Base-by-base conservation (phyloP, 2,329 filamentous ascomycete species). In the Akanthomyces muscarius region DNA sequence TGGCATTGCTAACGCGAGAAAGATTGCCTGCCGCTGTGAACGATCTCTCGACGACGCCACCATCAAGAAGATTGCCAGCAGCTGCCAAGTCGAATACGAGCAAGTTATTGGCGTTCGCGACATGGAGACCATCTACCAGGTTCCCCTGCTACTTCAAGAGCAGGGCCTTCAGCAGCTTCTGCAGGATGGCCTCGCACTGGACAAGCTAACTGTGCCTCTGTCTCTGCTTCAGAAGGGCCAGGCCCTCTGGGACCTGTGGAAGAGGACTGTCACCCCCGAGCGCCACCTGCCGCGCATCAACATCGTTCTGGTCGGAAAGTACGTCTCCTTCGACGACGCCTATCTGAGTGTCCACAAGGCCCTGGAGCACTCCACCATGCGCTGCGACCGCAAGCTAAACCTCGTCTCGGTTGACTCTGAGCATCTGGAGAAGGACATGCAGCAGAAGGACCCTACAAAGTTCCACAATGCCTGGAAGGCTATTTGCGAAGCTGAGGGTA, bases 21-120 rank as follows among this genome's bases (percentile, higher is more conserved):
- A 91, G 89, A 95, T 98, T 77, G 95, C 94, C 16, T 98, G 95
- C 74, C 91, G 95, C 60, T 98, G 94, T 75, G 89, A 94, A 71
- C 82, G 83, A 59, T 84, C 88, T 14, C 85, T 98, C 7, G 88
- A 91, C 54, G 81, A 86, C 44, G 78, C 80, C 10, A 94, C 92
- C 1, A 87, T 94, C 56, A 83, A 89, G 66, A 98, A 99, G 80
- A 92, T 99, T 66, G 92, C 94, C 65, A 86, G 86, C 71, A 91
- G 89, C 77, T 98, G 94, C 75, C 91, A 97, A 72, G 89, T 97
- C 54, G 91, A 96, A 61, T 78, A 84, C 13, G 84, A 92, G 68
- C 92, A 97, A 73, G 92, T 98, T 50, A 81, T 98, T 66, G 90
- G 86, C n/a, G 93, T 99, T 13, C 89, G 89, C 69, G 89, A 98